Evolutionary conservation across 352 stramenopile species (phyloP).

Genomic region (Salisapilia sapeloensis): DNA sequence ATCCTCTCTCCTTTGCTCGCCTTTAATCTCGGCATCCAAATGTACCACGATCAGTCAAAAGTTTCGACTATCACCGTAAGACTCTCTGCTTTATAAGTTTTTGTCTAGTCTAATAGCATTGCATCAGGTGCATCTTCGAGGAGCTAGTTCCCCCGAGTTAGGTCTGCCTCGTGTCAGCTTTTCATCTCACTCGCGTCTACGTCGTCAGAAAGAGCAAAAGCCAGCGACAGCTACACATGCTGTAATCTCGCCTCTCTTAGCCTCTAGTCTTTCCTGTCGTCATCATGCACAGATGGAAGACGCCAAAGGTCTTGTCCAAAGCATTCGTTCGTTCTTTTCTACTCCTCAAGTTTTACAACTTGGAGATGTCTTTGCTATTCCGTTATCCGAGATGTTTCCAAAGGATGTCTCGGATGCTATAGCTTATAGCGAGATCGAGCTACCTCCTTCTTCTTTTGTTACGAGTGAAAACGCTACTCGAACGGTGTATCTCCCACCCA

Average conservation of each 20-base stretch:
- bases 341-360: constrained; percentile 38
- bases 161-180: no score
- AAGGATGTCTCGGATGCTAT: constrained; percentile 7
- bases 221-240: constrained; percentile 30
- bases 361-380: constrained; percentile 51
- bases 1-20: constrained; percentile 50
- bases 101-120: no score
- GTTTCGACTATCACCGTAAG: background rate
- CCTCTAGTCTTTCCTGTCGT: constrained; percentile 41
- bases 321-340: constrained; percentile 40
- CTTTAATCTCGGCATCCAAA: constrained; percentile 49
- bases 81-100: no score
- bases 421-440: constrained; percentile 19
- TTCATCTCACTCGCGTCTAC: constrained; percentile 17
- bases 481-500: constrained; percentile 19
- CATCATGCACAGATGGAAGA: constrained; percentile 36
- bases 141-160: no score
- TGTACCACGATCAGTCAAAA: constrained; percentile 5
- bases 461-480: constrained; percentile 2
- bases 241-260: constrained; percentile 39
- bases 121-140: no score
- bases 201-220: constrained; percentile 28
- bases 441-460: constrained; percentile 14
- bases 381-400: constrained; percentile 22
- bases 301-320: constrained; percentile 29